These are phyloP conservation scores for Vickermania ingenoplastis DNA, from an alignment of 208 protist species.

Conservation along the genomic window DNA sequence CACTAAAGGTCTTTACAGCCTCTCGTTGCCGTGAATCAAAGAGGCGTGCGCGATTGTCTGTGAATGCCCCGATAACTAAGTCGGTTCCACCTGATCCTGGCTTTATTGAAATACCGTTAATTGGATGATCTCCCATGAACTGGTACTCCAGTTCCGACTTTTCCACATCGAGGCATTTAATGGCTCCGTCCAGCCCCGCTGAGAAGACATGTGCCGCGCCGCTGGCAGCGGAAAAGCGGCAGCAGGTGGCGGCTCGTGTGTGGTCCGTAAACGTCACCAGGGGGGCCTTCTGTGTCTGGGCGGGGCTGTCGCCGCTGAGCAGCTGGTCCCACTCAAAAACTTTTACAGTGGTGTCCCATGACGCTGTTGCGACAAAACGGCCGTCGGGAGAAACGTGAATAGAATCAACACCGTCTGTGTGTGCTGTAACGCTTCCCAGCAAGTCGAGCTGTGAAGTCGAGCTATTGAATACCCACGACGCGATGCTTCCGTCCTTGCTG, in stretches of 20 bases:
- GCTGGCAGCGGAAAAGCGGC: slow-evolving; percentile 47
- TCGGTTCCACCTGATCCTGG: slow-evolving; percentile 27
- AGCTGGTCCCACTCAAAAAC: slow-evolving; percentile 56
- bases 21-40: slow-evolving; percentile 61
- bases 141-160: slow-evolving; percentile 27
- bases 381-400: slow-evolving; percentile 56
- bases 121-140: slow-evolving; percentile 54
- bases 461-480: slow-evolving; percentile 47
- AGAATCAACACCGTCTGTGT: slow-evolving; percentile 59
- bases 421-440: slow-evolving; percentile 39
- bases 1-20: slow-evolving; percentile 53
- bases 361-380: slow-evolving; percentile 40
- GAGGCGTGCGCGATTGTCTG: slow-evolving; percentile 72
- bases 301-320: slow-evolving; percentile 15
- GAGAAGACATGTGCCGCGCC: slow-evolving; percentile 41
- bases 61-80: slow-evolving; percentile 62
- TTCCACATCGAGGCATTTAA: slow-evolving; percentile 60
- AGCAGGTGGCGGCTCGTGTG: slow-evolving; percentile 58
- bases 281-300: slow-evolving; percentile 44
- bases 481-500: slow-evolving; percentile 71
- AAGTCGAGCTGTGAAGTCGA: slow-evolving; percentile 22
- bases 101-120: slow-evolving; percentile 50
- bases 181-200: slow-evolving; percentile 55
- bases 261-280: slow-evolving; percentile 72
- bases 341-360: slow-evolving; percentile 76